These are phyloP conservation scores for Globisporangium cystogenes DNA, from an alignment of 352 stramenopile genomes.

Conservation along the genomic window DNA sequence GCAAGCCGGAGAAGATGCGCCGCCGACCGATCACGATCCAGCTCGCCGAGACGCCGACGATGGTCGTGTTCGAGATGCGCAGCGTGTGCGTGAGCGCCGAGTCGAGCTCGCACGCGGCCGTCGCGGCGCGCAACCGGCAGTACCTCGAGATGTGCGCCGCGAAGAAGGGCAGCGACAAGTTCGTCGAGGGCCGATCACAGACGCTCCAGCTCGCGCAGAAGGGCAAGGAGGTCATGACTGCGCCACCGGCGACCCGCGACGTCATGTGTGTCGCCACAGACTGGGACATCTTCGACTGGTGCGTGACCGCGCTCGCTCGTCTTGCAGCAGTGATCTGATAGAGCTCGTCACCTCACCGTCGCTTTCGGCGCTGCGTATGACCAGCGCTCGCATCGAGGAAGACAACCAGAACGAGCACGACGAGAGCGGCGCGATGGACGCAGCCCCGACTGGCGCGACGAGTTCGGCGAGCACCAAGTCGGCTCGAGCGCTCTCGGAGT, in stretches of 20 bases:
- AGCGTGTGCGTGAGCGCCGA: constrained; percentile 69
- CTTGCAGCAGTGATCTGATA: too few species aligned
- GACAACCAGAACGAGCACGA: constrained; percentile 32
- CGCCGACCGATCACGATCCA: constrained; percentile 39
- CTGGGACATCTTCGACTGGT: constrained; percentile 87
- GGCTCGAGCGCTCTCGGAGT: constrained; percentile 11
- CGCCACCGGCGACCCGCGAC: constrained; percentile 67
- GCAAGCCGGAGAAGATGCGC: constrained; percentile 3
- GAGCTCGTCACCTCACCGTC: background rate
- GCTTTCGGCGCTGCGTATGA: background rate
- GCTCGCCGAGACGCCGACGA: constrained; percentile 53
- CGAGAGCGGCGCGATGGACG: constrained; percentile 14
- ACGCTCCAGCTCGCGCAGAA: constrained; percentile 76
- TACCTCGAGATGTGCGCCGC: constrained; percentile 56
- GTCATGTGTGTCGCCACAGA: constrained; percentile 65
- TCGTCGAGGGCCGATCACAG: constrained; percentile 51
- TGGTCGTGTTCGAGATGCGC: constrained; percentile 55
- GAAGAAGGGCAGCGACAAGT: constrained; percentile 82
- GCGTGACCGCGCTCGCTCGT: constrained; percentile 1
- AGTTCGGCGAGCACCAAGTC: constrained; percentile 3
- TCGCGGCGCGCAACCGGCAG: constrained; percentile 52
- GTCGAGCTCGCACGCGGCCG: constrained; percentile 28
- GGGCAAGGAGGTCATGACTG: constrained; percentile 80
- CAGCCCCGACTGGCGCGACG: background rate
- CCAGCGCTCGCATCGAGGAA: constrained; percentile 24